A percentile compares a stretch with the other conserved stretches of the same genome.
Conservation (phyloP, 208 protist genomes). For the Herpetomonas samuelpessoai region DNA sequence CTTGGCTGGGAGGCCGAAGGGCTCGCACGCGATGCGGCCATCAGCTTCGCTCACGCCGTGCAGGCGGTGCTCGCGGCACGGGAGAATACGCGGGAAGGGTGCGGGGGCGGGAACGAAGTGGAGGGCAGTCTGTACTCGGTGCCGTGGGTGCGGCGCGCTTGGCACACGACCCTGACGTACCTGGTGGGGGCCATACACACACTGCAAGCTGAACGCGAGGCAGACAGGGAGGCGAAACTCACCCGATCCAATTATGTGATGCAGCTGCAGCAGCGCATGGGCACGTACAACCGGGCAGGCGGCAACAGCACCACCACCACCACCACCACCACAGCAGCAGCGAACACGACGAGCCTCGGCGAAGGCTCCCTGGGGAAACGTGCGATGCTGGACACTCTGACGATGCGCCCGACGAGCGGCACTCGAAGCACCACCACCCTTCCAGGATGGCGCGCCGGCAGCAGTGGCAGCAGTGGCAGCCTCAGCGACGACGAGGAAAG, state of each 20-base stretch:
- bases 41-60: not conserved
- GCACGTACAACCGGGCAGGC: no score
- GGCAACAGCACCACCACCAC: no score
- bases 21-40: no score
- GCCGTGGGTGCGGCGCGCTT: not conserved
- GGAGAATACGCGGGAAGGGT: not conserved
- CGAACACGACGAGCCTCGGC: not conserved
- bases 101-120: not conserved
- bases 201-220: not conserved
- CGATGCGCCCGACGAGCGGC: no score
- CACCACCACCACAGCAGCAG: not conserved
- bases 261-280: not conserved
- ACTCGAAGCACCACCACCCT: no score
- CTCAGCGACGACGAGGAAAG: not conserved
- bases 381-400: not conserved
- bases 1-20: not conserved
- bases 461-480: no score
- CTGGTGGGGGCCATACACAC: not conserved
- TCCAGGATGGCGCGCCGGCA: no score
- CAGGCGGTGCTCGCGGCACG: not conserved
- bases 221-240: not conserved
- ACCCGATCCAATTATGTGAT: not conserved
- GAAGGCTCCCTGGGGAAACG: not conserved
- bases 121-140: not conserved
- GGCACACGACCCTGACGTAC: not conserved